Percentiles rank a stretch among this genome's conserved stretches.
Evolutionary conservation across 2,329 filamentous ascomycete species (phyloP).

Genomic region (Penicillium sp.): DNA sequence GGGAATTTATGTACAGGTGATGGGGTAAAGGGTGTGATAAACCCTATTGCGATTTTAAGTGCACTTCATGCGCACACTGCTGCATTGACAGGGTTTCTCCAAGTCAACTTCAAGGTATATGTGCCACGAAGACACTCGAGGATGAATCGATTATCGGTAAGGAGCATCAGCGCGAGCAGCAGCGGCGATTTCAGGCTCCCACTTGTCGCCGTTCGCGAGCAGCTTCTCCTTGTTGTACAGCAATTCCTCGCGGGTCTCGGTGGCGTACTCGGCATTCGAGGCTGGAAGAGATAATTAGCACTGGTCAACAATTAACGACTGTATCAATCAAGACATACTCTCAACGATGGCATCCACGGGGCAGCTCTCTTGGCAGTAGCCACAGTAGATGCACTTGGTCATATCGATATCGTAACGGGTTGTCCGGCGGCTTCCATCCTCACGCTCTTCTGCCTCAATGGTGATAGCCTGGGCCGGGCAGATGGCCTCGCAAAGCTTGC

Average conservation of each 20-base stretch:
- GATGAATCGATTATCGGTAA: constrained; percentile 59
- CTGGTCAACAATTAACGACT: too few relatives aligned
- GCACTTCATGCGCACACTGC: constrained; percentile 7
- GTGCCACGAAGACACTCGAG: neutral
- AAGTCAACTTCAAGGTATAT: neutral
- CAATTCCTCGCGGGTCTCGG: constrained; percentile 80
- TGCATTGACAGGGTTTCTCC: constrained; percentile 1
- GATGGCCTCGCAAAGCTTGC: constrained; percentile 98
- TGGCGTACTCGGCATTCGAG: constrained; percentile 69
- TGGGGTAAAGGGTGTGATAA: constrained; percentile 11
- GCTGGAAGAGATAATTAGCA: constrained; percentile 42
- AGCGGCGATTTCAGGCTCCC: constrained; percentile 95
- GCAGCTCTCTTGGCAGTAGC: constrained; percentile 98
- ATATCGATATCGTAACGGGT: constrained; percentile 99
- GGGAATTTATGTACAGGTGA: constrained; percentile 19
- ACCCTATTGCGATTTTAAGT: constrained; percentile 18
- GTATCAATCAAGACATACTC: constrained; percentile 43
- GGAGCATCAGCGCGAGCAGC: constrained; percentile 88
- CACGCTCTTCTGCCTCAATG: constrained; percentile 96
- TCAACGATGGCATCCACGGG: constrained; percentile 92
- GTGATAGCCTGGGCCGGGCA: constrained; percentile 98
- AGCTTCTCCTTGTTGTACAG: constrained; percentile 98
- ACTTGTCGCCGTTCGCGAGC: constrained; percentile 84
- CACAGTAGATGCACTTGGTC: constrained; percentile 99
- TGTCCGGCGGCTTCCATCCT: constrained; percentile 88